phyloP scores from a whole-genome alignment of 495 filamentous ascomycete genomes.

The Recurvomyces mirabilis region DNA sequence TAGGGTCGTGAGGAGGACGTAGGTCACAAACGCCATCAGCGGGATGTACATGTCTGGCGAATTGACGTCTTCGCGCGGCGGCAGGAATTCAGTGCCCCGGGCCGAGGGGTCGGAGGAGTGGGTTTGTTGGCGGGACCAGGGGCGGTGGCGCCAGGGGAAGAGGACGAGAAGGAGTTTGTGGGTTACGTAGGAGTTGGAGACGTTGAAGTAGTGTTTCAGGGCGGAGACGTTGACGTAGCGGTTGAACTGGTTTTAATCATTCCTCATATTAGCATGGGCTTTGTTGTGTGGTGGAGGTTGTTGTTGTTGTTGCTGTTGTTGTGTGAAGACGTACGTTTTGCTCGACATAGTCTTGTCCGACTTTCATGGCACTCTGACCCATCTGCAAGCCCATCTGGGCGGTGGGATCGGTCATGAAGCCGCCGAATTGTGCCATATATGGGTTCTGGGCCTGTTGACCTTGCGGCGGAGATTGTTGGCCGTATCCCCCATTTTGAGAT shows the following conservation, averaged over 20 bases:
- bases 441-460: slow-evolving; percentile 30
- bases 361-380: slow-evolving; percentile 77
- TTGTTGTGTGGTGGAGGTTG: no score
- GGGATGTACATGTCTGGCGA: slow-evolving; percentile 99
- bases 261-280: no score
- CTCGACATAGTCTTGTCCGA: slow-evolving; percentile 85
- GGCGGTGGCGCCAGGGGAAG: slow-evolving; percentile 94
- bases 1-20: slow-evolving; percentile 83
- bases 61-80: slow-evolving; percentile 94
- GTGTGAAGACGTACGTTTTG: slow-evolving; percentile 74
- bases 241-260: slow-evolving; percentile 66
- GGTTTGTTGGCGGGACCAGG: slow-evolving; percentile 71
- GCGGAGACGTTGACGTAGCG: slow-evolving; percentile 72
- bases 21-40: slow-evolving; percentile 86
- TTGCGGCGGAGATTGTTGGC: slow-evolving; percentile 29
- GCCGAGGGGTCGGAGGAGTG: slow-evolving; percentile 12
- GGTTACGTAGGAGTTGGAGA: slow-evolving; percentile 34
- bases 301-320: no score
- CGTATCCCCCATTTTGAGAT: slow-evolving; percentile 60
- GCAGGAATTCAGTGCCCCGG: slow-evolving; percentile 71
- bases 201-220: slow-evolving; percentile 39
- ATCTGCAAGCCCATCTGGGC: slow-evolving; percentile 93
- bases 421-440: slow-evolving; percentile 61
- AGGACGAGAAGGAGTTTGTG: slow-evolving; percentile 59
- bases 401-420: slow-evolving; percentile 92